Base-by-base conservation (phyloP, 768 basidiomycete genomes). In the Boletus vermiculosoides region DNA sequence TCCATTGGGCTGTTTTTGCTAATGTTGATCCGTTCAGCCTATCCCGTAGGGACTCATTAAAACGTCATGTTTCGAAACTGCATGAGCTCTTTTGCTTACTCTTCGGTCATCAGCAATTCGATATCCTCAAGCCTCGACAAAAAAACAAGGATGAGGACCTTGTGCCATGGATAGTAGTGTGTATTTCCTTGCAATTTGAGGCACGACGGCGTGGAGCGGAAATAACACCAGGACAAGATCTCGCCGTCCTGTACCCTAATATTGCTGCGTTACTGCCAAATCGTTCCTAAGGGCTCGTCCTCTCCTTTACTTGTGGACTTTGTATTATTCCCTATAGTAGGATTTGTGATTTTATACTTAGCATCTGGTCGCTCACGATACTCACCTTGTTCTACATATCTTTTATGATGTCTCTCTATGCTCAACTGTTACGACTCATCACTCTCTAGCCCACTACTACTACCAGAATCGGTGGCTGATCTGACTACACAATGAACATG, bases 1-100 rank as follows among this genome's bases (percentile, higher is more conserved):
- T n/a, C 25, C 1, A 13, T 18, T 8, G 7, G 16, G 9, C 13
- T 30, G 11, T 4, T 41, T 48, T 36, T 22, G 3, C 37, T 63
- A 6, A 62, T 4, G 20, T n/a, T 4, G 18, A 18, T 52, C 20
- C 6, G 16, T 42, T 20, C 23, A 62, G 61, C 11, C 8, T 47
- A 0, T 58, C 61, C 8, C 46, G 56, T 2, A 63, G 20, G 36
- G 61, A 62, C 13, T 18, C 47, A 0, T 18, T 58, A 12, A 63
- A 62, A 20, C 48, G 61, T 22, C 61, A 62, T 12, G 22, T 59
- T 30, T 0, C 0, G 1, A 13, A 0, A 9, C 1, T 20, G 4
- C 58, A 59, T 11, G 0, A 1, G 0, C 0, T 41, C 0, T 57
- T 56, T n/a, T n/a, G 18, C 5, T 5, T 22, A 1, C 37, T 59